Evolutionary conservation across 257 asterid genomes (phyloP), one percentile per base, ranked within the genome.

Genomic region (Scutellaria barbata): DNA sequence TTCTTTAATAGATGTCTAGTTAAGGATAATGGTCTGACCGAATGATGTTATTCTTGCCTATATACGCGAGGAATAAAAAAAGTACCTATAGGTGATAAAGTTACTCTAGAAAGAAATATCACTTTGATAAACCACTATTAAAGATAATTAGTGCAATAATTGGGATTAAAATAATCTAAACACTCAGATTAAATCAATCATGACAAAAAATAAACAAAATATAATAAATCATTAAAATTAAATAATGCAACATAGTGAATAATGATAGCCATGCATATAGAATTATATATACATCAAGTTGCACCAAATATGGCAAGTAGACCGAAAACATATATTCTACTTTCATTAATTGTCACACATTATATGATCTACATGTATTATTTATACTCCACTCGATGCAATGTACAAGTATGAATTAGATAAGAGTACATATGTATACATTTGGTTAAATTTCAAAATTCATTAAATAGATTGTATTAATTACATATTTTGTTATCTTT

Each of bases 71-170:
- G 25, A 22, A 43, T n/a, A n/a, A 7, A 41, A 14, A 22, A 1
- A 25, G 30, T 22, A 61, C 12, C 45, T 17, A 37, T n/a, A 18
- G 35, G 45, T 14, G 33, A 56, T 35, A 61, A 33, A 57, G 12
- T 16, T 7, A n/a, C 10, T 3, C 8, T 30, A 65, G 5, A 10
- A 8, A 8, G 33, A 55, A 41, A 58, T 37, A 42, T 68, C 35
- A 53, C 25, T 65, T 52, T 16, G 33, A 56, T 11, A 59, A 35
- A 54, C 17, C 39, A 62, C 48, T 46, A 71, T 37, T 20, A 40
- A 9, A 41, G 11, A 68, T 63, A 61, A 33, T 74, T 42, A 71
- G 63, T 66, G 42, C 79, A 72, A 76, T 72, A 46, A 75, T 79
- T 79, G 70, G 5, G 55, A 17, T 68, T 76, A 76, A 46, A 62